phyloP scores from a whole-genome alignment of 495 filamentous ascomycete genomes.

The Penicillium canariense region DNA sequence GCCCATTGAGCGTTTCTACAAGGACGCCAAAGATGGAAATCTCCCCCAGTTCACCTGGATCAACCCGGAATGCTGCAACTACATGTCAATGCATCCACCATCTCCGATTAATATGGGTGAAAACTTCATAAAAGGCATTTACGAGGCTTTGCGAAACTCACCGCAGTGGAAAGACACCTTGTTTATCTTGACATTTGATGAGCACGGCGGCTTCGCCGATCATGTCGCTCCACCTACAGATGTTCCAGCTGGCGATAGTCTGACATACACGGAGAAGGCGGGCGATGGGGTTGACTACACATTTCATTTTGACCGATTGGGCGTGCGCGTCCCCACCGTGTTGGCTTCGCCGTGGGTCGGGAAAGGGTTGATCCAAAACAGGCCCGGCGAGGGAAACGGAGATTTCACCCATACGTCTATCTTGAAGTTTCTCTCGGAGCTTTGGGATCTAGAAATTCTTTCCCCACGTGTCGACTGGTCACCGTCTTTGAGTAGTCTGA shows the following conservation, averaged over 20 bases:
- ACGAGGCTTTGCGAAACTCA: conserved; percentile 46
- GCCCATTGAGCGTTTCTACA: conserved; percentile 37
- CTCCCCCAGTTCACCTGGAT: conserved; percentile 50
- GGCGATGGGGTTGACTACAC: conserved; percentile 40
- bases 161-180: conserved; percentile 51
- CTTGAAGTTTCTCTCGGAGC: conserved; percentile 40
- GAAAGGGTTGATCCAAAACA: conserved; percentile 45
- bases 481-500: conserved; percentile 39
- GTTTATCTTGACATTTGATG: conserved; percentile 51
- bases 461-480: conserved; percentile 44
- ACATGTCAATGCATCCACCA: conserved; percentile 49
- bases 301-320: conserved; percentile 53
- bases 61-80: conserved; percentile 53
- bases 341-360: conserved; percentile 50
- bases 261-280: conserved; percentile 43
- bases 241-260: conserved; percentile 40
- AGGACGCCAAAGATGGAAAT: conserved; percentile 36
- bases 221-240: conserved; percentile 45
- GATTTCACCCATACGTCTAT: conserved; percentile 49
- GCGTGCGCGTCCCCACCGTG: conserved; percentile 48
- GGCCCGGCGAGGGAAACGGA: conserved; percentile 24
- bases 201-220: conserved; percentile 51
- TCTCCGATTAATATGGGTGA: conserved; percentile 49
- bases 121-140: conserved; percentile 49
- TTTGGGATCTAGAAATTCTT: conserved; percentile 44